Conservation (phyloP, 495 filamentous ascomycete species). For the Penicillium nucicola region DNA sequence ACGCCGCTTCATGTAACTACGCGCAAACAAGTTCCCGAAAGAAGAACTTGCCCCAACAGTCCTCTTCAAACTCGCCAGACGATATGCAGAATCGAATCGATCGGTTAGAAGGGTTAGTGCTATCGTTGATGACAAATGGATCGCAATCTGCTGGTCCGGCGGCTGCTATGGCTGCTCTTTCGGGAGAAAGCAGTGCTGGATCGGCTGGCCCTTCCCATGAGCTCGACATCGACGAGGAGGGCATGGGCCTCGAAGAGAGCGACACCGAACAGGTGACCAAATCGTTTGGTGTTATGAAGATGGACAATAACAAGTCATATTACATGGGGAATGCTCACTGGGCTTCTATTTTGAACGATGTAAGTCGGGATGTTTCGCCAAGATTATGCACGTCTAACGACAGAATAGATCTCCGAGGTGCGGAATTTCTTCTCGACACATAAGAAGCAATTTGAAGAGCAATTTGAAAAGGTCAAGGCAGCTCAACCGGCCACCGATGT, state of each 20-base stretch:
- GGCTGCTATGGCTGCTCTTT: constrained; percentile 61
- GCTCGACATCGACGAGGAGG: constrained; percentile 57
- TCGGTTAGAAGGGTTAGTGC: constrained; percentile 87
- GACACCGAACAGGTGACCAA: constrained; percentile 85
- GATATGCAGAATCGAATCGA: constrained; percentile 99
- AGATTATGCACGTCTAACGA: neutral
- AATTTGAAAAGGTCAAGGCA: constrained; percentile 59
- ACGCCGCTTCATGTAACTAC: constrained; percentile 84
- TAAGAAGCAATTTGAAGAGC: constrained; percentile 66
- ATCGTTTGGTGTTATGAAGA: constrained; percentile 84
- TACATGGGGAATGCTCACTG: constrained; percentile 91
- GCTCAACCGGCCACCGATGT: constrained; percentile 55
- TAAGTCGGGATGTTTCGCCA: constrained; percentile 26
- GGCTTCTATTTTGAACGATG: constrained; percentile 82
- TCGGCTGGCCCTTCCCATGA: constrained; percentile 45
- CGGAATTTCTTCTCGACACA: constrained; percentile 79
- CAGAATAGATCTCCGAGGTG: constrained; percentile 80
- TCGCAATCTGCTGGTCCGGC: constrained; percentile 60
- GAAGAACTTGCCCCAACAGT: constrained; percentile 62
- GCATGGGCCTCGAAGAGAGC: constrained; percentile 59
- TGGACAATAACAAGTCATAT: constrained; percentile 78
- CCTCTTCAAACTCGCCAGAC: constrained; percentile 66
- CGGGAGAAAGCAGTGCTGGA: constrained; percentile 55
- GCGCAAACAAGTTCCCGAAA: constrained; percentile 74
- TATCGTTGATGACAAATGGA: constrained; percentile 95